Conservation (phyloP, 306 rosid genomes). For the Cyclanthera cordifolia region DNA sequence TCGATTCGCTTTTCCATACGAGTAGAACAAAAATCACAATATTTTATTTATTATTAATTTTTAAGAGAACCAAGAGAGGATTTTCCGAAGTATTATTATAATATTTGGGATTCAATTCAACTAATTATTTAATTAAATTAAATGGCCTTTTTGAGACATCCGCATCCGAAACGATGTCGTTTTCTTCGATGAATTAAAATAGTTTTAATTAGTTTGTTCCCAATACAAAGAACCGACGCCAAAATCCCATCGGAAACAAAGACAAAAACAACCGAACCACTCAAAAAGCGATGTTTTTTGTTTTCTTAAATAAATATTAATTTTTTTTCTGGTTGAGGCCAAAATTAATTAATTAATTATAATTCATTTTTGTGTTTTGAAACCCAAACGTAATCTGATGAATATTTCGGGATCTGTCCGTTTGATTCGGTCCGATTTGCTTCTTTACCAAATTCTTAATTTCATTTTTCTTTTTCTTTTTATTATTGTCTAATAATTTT, state of each 20-base stretch:
- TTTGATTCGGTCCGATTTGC: slow-evolving; percentile 8
- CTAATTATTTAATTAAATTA: background rate
- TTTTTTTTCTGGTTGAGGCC: background rate
- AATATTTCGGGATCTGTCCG: slow-evolving; percentile 8
- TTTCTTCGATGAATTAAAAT: background rate
- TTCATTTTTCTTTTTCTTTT: background rate
- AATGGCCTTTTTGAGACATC: background rate
- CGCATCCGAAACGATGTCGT: background rate
- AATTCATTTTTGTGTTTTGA: background rate
- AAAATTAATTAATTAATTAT: background rate
- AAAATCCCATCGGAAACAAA: background rate
- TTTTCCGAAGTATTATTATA: background rate
- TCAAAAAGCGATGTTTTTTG: background rate
- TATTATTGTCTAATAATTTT: background rate
- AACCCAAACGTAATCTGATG: background rate
- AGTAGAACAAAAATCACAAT: background rate
- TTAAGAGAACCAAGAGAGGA: background rate
- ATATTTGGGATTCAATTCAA: background rate
- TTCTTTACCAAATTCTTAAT: background rate
- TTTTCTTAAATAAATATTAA: background rate
- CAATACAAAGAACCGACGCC: background rate
- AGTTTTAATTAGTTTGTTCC: background rate
- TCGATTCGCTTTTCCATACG: background rate
- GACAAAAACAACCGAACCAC: background rate
- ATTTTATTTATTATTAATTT: too few relatives aligned